Percentiles rank a stretch among this genome's conserved stretches.
These are phyloP conservation scores for Termitomyces sp. DNA, from an alignment of 768 basidiomycete genomes.

Conservation along the genomic window DNA sequence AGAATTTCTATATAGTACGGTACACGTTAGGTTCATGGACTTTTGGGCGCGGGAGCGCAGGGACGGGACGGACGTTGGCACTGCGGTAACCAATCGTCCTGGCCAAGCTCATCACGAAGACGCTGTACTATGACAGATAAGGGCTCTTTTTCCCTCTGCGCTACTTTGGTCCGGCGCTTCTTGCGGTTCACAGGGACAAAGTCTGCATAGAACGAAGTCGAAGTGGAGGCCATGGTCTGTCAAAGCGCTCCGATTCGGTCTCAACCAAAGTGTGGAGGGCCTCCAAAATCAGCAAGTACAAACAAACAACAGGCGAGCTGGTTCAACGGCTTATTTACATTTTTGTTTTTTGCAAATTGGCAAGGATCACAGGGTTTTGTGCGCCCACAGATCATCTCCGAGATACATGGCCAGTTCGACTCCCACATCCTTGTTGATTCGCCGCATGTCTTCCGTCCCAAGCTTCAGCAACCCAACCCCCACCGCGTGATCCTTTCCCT, in stretches of 20 bases:
- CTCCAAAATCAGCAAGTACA: slow-evolving; percentile 12
- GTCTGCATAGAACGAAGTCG: slow-evolving; percentile 41
- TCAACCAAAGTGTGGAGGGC: neutral
- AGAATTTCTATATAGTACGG: slow-evolving; percentile 28
- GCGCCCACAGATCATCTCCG: slow-evolving; percentile 84
- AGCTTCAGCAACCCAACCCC: slow-evolving; percentile 83
- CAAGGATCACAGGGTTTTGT: slow-evolving; percentile 50
- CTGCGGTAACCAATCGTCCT: slow-evolving; percentile 48
- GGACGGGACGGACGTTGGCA: slow-evolving; percentile 43
- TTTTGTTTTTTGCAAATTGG: neutral
- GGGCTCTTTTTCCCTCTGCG: slow-evolving; percentile 24
- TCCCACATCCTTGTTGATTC: slow-evolving; percentile 84
- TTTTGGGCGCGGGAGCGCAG: neutral
- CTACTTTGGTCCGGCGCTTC: slow-evolving; percentile 40
- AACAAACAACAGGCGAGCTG: slow-evolving; percentile 20
- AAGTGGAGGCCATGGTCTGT: slow-evolving; percentile 13
- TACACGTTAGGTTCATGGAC: slow-evolving; percentile 8
- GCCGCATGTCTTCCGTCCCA: slow-evolving; percentile 84
- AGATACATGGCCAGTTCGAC: slow-evolving; percentile 85
- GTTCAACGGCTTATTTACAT: slow-evolving; percentile 17
- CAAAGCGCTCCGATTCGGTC: neutral
- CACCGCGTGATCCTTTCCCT: slow-evolving; percentile 90
- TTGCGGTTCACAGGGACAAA: slow-evolving; percentile 51
- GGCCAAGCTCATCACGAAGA: slow-evolving; percentile 40
- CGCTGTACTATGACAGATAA: slow-evolving; percentile 35